Conservation (phyloP, 768 basidiomycete species). For the Mycena indigotica region DNA sequence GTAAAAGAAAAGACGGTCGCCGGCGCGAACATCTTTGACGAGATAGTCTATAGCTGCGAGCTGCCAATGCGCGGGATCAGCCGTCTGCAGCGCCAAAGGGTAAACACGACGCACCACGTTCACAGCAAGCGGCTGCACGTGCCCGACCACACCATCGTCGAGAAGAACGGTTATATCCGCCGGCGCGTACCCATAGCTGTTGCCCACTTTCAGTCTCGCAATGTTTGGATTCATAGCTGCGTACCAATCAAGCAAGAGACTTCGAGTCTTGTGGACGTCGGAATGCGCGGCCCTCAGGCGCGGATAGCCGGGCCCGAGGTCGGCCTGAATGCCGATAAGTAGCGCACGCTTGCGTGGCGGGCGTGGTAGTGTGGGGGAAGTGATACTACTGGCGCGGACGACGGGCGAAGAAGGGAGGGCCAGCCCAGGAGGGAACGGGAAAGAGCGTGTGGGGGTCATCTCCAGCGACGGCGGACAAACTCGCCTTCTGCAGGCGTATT, state of each 20-base stretch:
- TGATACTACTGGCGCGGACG: too few relatives aligned
- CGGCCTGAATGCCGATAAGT: constrained; percentile 10
- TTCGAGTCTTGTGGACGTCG: constrained; percentile 5
- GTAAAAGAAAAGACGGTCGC: constrained; percentile 27
- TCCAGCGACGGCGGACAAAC: too few relatives aligned
- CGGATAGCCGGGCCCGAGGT: not conserved
- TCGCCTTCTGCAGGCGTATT: too few relatives aligned
- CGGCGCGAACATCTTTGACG: constrained; percentile 20
- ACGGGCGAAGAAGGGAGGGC: too few relatives aligned
- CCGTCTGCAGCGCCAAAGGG: not conserved
- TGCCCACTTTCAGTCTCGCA: not conserved
- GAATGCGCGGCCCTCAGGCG: constrained; percentile 7
- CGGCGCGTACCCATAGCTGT: constrained; percentile 4
- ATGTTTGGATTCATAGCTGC: too few relatives aligned
- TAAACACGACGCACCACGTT: not conserved
- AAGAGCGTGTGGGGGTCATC: too few relatives aligned
- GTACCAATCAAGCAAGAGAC: constrained; percentile 1
- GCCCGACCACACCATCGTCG: not conserved
- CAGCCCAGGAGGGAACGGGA: too few relatives aligned
- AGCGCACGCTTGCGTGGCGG: constrained; percentile 9
- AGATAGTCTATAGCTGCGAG: constrained; percentile 16
- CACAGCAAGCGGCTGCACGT: not conserved
- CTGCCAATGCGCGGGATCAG: constrained; percentile 4
- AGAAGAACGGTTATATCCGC: constrained; percentile 3
- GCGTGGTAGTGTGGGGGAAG: too few relatives aligned